Base-by-base conservation (phyloP, 768 basidiomycete species). In the Trametopsis cervina region DNA sequence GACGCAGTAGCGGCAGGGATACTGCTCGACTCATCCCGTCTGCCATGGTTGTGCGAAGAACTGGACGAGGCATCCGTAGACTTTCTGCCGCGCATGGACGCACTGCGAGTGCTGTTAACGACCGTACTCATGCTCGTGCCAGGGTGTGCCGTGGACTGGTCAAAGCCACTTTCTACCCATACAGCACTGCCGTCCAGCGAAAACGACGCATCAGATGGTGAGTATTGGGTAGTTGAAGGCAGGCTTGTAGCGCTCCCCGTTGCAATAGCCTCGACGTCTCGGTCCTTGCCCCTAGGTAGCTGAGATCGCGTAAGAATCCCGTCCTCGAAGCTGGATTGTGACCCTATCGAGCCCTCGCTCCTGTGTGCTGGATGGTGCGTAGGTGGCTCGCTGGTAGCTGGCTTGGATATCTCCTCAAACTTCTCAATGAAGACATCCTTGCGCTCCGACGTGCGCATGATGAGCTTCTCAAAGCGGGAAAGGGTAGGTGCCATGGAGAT, bases 351-450 rank as follows among this genome's bases (percentile, higher is more conserved):
- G 24, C 49, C 49, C 35, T 50, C 61, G 15, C 52, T 52, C 1
- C 50, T 44, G 29, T 61, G 61, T 15, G 18, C 29, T 45, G 17
- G 44, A 36, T 39, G 45, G 52, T 49, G 42, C 15, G 24, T 35
- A 43, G 48, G 12, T 21, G 48, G 57, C 26, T 33, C 40, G 22
- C 43, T n/a, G 17, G 44, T 4, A 44, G 50, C 36, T 53, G 17
- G 58, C 58, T 59, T 52, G 46, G 54, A 40, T 47, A 55, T 67
- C 23, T 62, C 69, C 15, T 72, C 56, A 64, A 91, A 89, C 64
- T 88, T 89, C 58, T 97, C 94, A 17, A 81, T 71, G 61, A 98
- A 94, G 38, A 96, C 75, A 61, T 97, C 94, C 62, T 89, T 92
- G 25, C 92, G 78, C 51, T 98, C 94, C 12, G 87, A 89, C 1